Evolutionary conservation across 2,329 filamentous ascomycete species (phyloP).

Genomic region (Cercospora citrullina): DNA sequence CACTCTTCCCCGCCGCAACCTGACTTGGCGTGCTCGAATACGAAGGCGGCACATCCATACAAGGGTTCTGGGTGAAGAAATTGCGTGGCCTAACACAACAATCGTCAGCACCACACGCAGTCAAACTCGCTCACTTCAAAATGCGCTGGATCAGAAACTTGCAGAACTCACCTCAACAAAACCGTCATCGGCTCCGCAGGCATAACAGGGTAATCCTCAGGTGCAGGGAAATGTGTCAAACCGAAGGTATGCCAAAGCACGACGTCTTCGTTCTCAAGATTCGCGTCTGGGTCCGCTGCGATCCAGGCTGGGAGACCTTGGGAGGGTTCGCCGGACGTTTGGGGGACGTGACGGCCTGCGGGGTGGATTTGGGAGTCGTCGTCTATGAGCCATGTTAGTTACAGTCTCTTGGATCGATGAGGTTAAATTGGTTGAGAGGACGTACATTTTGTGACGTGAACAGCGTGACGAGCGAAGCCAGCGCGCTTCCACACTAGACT

Average conservation of each 20-base stretch:
- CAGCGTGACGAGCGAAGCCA: slow-evolving; percentile 80
- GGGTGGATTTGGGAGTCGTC: slow-evolving; percentile 79
- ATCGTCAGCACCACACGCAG: background rate
- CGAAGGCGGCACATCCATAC: slow-evolving; percentile 76
- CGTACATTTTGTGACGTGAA: slow-evolving; percentile 91
- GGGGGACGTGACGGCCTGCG: slow-evolving; percentile 82
- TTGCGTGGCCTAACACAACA: slow-evolving; percentile 58
- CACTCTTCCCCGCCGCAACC: slow-evolving; percentile 45
- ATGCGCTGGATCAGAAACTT: background rate
- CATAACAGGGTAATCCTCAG: slow-evolving; percentile 93
- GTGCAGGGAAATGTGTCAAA: slow-evolving; percentile 81
- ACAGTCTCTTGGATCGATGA: too few relatives aligned
- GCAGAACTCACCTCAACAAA: background rate
- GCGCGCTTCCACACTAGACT: slow-evolving; percentile 87
- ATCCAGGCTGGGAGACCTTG: slow-evolving; percentile 76
- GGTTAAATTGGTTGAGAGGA: background rate
- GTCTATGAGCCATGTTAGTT: slow-evolving; percentile 52
- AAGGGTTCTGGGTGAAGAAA: slow-evolving; percentile 80
- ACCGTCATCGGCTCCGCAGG: slow-evolving; percentile 68
- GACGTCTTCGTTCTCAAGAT: slow-evolving; percentile 77
- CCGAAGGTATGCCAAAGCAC: slow-evolving; percentile 96
- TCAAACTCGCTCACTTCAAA: background rate
- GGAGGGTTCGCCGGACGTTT: slow-evolving; percentile 78
- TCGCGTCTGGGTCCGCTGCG: slow-evolving; percentile 62
- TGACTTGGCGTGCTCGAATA: slow-evolving; percentile 73